Base-by-base conservation (phyloP, 2,329 filamentous ascomycete genomes). In the Hymenoscyphus salicellus region DNA sequence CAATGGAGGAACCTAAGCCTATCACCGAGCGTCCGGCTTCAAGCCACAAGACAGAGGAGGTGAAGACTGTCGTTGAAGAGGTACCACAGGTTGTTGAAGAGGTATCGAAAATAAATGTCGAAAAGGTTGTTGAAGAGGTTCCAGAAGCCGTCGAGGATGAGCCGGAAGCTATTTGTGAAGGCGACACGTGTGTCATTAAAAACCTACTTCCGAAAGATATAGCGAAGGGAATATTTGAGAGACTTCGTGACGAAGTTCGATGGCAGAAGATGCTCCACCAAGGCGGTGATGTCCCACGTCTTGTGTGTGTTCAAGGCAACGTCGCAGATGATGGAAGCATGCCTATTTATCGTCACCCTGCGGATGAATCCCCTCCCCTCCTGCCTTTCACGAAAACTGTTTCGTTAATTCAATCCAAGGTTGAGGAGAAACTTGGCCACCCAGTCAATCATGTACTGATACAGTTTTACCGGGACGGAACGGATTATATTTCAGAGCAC, bases 231-330 rank as follows among this genome's bases (percentile, higher is more conserved):
- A 83, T 89, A 5, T 97, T 97, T 75, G 82, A 88, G 23, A 83
- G 82, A 46, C 80, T 97, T 17, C 86, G 86, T 61, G 79, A 84
- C 16, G 93, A 98, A 75, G 87, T 97, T 0, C 80, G 84, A 69
- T 99, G 94, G 93, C 89, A 94, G 74, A 89, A 86, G 69, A 98
- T 99, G 95, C 89, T 89, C 55, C 95, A 98, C 71, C 89, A 94
- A 69, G 91, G 92, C 38, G 93, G 95, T 30, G 90, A 95, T 72
- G 95, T 98, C 0, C 95, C 95, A 55, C 88, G 95, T 43, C 85
- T 97, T 1, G 92, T 98, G 6, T 93, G 92, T 58, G 93, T 96
- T 23, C 93, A 98, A 76, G 95, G 93, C 3, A 80, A 84, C 17
- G 80, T 93, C 33, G 82, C 81, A 46, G 74, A 81, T 0, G 88